Evolutionary conservation across 257 asterid species (phyloP), one percentile per base, ranked within the genome.

Genomic region (Echium plantagineum): DNA sequence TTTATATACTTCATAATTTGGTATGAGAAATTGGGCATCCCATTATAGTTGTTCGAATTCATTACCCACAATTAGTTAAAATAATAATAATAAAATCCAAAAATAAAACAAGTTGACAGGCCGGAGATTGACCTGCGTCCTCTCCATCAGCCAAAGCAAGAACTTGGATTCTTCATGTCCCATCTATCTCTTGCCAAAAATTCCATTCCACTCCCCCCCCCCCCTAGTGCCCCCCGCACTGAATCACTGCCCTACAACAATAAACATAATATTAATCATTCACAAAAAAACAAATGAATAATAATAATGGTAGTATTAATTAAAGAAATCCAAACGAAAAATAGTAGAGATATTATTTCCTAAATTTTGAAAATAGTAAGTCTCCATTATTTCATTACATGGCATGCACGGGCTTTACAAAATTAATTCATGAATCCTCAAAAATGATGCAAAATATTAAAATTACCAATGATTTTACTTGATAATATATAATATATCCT

Each of bases 41-140:
- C 60, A n/a, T 52, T 5, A 53, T 58, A 64, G n/a, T 31, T 53
- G 8, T 28, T 28, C 32, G 2, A 28, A 28, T 28, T 28, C 32
- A 28, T 28, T 28, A 52, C 15, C 5, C 6, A 35, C 42, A 42
- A 42, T 21, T 6, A 7, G 46, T 35, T 35, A 35, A 35, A 60
- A 20, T 35, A 35, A 35, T 42, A 20, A 48, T 46, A n/a, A 56
- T 35, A 16, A n/a, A 10, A 10, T 15, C 12, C 2, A 19, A 65
- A 20, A 26, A n/a, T n/a, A n/a, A n/a, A 57, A 58, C 51, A 48
- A 73, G 72, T 78, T 83, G 96, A 81, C 79, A 74, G 80, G 77
- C 59, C 70, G 55, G 6, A 71, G 89, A 82, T 80, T 79, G 91
- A 84, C 83, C 81, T 68, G 76, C 80, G 86, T 77, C 89, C 69